These are phyloP conservation scores for Cordia subcordata DNA, from an alignment of 257 asterid genomes.

Conservation along the genomic window DNA sequence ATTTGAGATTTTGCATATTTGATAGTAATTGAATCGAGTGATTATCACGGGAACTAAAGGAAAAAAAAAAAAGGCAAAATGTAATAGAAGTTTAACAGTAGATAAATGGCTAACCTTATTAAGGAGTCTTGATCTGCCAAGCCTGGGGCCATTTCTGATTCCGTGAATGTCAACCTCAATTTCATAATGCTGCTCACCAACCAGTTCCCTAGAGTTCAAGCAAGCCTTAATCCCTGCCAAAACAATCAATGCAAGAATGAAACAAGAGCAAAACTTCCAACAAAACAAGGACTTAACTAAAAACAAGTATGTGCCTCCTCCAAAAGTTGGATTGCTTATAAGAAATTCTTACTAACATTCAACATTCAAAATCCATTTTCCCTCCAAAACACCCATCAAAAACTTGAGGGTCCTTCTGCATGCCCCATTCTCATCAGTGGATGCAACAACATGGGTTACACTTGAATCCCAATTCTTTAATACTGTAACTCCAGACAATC, in stretches of 20 bases:
- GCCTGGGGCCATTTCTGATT: slow-evolving; percentile 64
- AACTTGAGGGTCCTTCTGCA: slow-evolving; percentile 84
- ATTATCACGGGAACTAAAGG: too few species aligned
- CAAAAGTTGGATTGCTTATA: not conserved
- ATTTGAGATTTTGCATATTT: too few species aligned
- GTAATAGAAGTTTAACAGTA: too few species aligned
- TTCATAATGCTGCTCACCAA: slow-evolving; percentile 71
- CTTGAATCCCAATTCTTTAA: slow-evolving; percentile 70
- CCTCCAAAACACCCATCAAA: slow-evolving; percentile 89
- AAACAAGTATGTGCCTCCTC: not conserved
- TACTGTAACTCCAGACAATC: slow-evolving; percentile 41
- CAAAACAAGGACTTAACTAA: not conserved
- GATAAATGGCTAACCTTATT: slow-evolving; percentile 44
- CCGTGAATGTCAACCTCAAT: slow-evolving; percentile 74
- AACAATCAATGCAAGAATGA: slow-evolving; percentile 1
- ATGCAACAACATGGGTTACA: slow-evolving; percentile 84
- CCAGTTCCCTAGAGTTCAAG: slow-evolving; percentile 51
- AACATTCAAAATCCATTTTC: slow-evolving; percentile 81
- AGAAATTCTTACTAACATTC: slow-evolving; percentile 48
- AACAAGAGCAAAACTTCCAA: not conserved
- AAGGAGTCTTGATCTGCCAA: slow-evolving; percentile 70
- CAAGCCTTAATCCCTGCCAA: slow-evolving; percentile 77
- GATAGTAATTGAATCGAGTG: too few species aligned
- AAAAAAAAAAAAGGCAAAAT: too few species aligned
- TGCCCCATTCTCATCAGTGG: slow-evolving; percentile 73